Evolutionary conservation across 2,329 filamentous ascomycete genomes (phyloP), one percentile per base, ranked within the genome.

Genomic region (Lecanoromycetidae sp.): DNA sequence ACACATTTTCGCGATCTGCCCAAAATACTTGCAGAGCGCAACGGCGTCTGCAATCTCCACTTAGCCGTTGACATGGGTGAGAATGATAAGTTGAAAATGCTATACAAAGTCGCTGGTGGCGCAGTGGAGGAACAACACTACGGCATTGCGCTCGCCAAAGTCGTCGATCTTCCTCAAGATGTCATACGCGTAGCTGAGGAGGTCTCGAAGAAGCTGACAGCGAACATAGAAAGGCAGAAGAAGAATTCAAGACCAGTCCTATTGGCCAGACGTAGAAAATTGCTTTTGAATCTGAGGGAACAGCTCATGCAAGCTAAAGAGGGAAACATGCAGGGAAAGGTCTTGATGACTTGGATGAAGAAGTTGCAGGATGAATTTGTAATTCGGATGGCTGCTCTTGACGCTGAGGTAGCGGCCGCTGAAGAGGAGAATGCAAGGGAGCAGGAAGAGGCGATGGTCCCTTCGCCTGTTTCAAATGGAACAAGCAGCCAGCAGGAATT

Each of bases 1-100:
- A 96, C 91, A 0, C 93, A 98, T 60, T 98, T 95, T 60, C 72
- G 77, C 29, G 85, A 95, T 52, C 71, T 98, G 2, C 82, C 87
- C 0, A 75, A 74, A 2, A 84, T 90, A 29, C 71, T 95, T 51
- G 71, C 75, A 1, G 80, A 87, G 53, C 76, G 84, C 9, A 77
- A 76, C 13, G 87, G 87, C 0, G 87, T 95, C 0, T 70, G 88
- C 20, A 94, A 86, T 54, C 68, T 94, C 2, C 87, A 95, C 58
- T 74, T 96, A 2, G 74, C 78, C 0, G 84, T 88, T 0, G 74
- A 87, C 34, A 77, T 80, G 37, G 69, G 69, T 0, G 65, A 74
- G 2, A 67, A 72, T 2, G 71, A 77, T 1, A 77, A 75, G 29
- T 84, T 94, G 66, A 85, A 75, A 0, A 95, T 96, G 87, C 70